A percentile compares a stretch with the other conserved stretches of the same genome.
Conservation (phyloP, 495 filamentous ascomycete species). For the Lasiosphaeria ovina region DNA sequence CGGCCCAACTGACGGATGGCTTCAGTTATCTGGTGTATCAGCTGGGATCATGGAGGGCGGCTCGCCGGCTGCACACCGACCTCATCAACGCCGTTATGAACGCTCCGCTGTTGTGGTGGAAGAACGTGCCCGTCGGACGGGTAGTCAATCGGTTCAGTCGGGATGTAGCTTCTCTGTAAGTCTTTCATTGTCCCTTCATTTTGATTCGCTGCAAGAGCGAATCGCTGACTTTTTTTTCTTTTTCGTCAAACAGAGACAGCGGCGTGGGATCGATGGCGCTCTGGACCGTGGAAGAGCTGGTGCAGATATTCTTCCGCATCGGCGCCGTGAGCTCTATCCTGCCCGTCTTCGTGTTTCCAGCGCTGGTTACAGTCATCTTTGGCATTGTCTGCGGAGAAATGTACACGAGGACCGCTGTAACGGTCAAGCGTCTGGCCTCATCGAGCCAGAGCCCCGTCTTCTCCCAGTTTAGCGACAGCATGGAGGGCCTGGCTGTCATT, state of each 20-base stretch:
- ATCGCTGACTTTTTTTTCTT: neutral
- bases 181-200: neutral
- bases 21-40: constrained; percentile 35
- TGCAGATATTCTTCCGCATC: constrained; percentile 42
- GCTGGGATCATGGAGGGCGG: constrained; percentile 45
- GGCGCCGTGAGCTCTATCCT: constrained; percentile 48
- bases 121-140: constrained; percentile 54
- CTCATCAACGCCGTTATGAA: constrained; percentile 46
- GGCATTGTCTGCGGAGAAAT: constrained; percentile 48
- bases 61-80: constrained; percentile 43
- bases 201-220: constrained; percentile 14
- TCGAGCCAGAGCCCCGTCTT: constrained; percentile 50
- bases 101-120: constrained; percentile 54
- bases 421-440: constrained; percentile 42
- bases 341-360: constrained; percentile 49
- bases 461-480: constrained; percentile 50
- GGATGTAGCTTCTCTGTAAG: constrained; percentile 46
- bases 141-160: constrained; percentile 57
- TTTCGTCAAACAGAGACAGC: neutral
- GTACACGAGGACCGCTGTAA: constrained; percentile 49
- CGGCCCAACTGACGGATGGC: constrained; percentile 32
- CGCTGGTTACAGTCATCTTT: constrained; percentile 38
- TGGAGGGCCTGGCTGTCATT: constrained; percentile 48
- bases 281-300: constrained; percentile 40
- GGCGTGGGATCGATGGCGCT: constrained; percentile 17